Percentiles rank a stretch among this genome's conserved stretches.
phyloP scores from a whole-genome alignment of 768 basidiomycete genomes.

The Hypholoma sublateritium region DNA sequence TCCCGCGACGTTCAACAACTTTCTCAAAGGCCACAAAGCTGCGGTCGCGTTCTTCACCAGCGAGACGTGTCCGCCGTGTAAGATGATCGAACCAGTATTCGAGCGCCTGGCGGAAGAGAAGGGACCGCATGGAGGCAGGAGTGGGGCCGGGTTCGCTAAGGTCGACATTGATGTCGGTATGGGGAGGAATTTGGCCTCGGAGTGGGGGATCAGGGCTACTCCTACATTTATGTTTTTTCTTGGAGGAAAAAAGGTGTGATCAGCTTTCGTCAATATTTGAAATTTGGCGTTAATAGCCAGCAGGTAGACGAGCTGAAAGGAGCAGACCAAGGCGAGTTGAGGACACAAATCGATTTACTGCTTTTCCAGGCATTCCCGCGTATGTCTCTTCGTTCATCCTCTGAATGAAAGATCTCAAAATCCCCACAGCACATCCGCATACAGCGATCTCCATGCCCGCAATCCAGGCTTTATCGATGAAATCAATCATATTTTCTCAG shows the following conservation, averaged over 20 bases:
- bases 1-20: slow-evolving; percentile 64
- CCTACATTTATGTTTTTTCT: slow-evolving; percentile 91
- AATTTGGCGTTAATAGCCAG: background rate
- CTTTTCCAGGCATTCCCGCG: slow-evolving; percentile 80
- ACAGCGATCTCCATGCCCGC: slow-evolving; percentile 55
- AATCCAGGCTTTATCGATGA: slow-evolving; percentile 60
- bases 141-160: slow-evolving; percentile 77
- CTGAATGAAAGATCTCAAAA: background rate
- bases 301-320: slow-evolving; percentile 75
- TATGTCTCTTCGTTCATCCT: slow-evolving; percentile 36
- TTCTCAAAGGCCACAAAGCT: slow-evolving; percentile 65
- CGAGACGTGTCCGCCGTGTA: slow-evolving; percentile 74
- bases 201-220: slow-evolving; percentile 71
- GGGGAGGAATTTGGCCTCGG: slow-evolving; percentile 56
- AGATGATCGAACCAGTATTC: slow-evolving; percentile 81
- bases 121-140: slow-evolving; percentile 35
- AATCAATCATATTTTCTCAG: slow-evolving; percentile 76
- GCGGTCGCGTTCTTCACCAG: slow-evolving; percentile 84
- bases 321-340: slow-evolving; percentile 65
- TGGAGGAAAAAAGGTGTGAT: slow-evolving; percentile 65
- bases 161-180: slow-evolving; percentile 77
- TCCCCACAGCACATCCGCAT: slow-evolving; percentile 73
- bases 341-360: slow-evolving; percentile 72
- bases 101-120: slow-evolving; percentile 74
- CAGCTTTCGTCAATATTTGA: background rate